Conservation (phyloP, 371 early-diverging fungal species). For the Cokeromyces recurvatus region DNA sequence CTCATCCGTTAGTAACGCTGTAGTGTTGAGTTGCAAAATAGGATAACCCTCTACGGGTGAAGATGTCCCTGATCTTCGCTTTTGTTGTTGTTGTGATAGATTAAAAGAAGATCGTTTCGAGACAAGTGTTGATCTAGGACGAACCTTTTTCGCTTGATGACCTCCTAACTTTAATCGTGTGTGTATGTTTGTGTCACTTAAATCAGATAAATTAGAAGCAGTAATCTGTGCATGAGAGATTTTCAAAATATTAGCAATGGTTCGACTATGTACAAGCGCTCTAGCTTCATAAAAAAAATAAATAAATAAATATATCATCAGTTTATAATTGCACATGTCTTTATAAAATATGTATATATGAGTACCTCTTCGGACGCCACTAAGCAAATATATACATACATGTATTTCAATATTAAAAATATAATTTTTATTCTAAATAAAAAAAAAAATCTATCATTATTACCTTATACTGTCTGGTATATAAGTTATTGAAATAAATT, state of each 20-base stretch:
- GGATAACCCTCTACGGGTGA: conserved; percentile 20
- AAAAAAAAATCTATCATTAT: background rate
- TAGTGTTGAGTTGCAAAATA: too few relatives aligned
- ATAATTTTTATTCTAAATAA: background rate
- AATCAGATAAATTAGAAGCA: conserved; percentile 37
- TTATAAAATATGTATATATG: too few relatives aligned
- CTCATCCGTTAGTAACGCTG: too few relatives aligned
- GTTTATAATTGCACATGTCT: too few relatives aligned
- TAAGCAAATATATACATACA: conserved; percentile 14
- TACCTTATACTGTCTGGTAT: conserved; percentile 70
- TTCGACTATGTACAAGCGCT: conserved; percentile 67
- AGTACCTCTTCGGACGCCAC: conserved; percentile 65
- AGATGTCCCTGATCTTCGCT: conserved; percentile 19
- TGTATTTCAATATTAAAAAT: background rate
- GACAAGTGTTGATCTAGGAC: too few relatives aligned
- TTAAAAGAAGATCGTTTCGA: too few relatives aligned
- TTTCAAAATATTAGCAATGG: conserved; percentile 56
- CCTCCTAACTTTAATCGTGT: conserved; percentile 36
- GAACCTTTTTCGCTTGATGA: too few relatives aligned
- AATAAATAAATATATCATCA: background rate
- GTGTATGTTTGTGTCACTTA: conserved; percentile 35
- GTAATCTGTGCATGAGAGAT: conserved; percentile 49
- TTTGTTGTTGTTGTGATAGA: conserved; percentile 19
- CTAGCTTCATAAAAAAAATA: conserved; percentile 37
- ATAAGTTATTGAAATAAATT: conserved; percentile 59